Evolutionary conservation across 2,329 filamentous ascomycete species (phyloP).

Genomic region (Xylariaceae sp.): DNA sequence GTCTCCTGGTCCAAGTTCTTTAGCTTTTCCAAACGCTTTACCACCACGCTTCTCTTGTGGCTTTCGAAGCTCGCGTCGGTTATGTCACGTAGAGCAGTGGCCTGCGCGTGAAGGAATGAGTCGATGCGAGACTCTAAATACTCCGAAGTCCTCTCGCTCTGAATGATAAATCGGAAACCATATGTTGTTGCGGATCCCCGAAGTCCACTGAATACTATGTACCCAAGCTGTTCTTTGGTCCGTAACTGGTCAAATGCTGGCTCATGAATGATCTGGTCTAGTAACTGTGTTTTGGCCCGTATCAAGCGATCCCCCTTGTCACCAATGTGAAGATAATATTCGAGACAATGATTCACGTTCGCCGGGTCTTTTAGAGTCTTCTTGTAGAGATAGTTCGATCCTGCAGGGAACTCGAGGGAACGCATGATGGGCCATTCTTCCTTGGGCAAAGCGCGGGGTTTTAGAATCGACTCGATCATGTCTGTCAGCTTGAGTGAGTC

Average conservation of each 20-base stretch:
- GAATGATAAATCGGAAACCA: conserved; percentile 87
- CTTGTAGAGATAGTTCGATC: conserved; percentile 83
- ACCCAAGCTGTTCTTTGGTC: conserved; percentile 96
- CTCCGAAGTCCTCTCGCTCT: conserved; percentile 83
- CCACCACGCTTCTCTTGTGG: conserved; percentile 88
- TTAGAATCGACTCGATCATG: conserved; percentile 78
- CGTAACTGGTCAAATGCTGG: conserved; percentile 92
- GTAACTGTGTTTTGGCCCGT: conserved; percentile 78
- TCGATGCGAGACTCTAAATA: conserved; percentile 91
- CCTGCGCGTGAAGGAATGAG: conserved; percentile 75
- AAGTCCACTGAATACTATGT: conserved; percentile 88
- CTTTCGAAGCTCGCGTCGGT: conserved; percentile 82
- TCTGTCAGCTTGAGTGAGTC: conserved; percentile 87
- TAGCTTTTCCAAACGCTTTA: conserved; percentile 85
- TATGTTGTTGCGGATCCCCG: conserved; percentile 76
- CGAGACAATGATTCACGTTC: conserved; percentile 87
- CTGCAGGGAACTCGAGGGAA: conserved; percentile 76
- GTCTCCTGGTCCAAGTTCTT: conserved; percentile 92
- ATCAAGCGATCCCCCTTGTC: conserved; percentile 70
- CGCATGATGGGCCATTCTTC: conserved; percentile 81
- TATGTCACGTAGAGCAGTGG: conserved; percentile 74
- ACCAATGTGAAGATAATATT: conserved; percentile 76
- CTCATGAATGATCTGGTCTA: conserved; percentile 91
- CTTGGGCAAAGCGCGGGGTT: conserved; percentile 73
- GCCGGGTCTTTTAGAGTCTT: conserved; percentile 82